Evolutionary conservation across 139 green algal species (phyloP).

Genomic region (Chlamydomonas schloesseri): DNA sequence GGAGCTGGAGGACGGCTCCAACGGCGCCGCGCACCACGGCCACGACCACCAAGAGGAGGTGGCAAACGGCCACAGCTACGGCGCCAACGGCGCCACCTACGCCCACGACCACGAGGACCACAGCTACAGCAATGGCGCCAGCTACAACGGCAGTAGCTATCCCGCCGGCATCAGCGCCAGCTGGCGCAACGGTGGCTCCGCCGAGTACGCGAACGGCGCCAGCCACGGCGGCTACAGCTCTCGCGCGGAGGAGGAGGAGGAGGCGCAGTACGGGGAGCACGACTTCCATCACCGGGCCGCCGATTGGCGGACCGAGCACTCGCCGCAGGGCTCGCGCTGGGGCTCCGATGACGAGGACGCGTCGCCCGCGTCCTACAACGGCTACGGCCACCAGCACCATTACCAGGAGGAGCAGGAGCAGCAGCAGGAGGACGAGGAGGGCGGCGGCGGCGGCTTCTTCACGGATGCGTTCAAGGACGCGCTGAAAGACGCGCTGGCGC

Average conservation of each 20-base stretch:
- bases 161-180: not conserved
- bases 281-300: too few relatives aligned
- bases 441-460: not conserved
- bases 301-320: too few relatives aligned
- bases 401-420: not conserved
- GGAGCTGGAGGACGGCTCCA: not conserved
- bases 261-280: not conserved
- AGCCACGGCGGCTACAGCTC: too few relatives aligned
- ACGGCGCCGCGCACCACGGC: too few relatives aligned
- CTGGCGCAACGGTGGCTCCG: not conserved
- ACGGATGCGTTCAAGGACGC: constrained; percentile 23
- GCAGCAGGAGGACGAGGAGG: not conserved
- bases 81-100: not conserved
- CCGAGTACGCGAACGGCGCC: too few relatives aligned
- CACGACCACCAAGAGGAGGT: too few relatives aligned
- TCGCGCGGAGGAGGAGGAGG: not conserved
- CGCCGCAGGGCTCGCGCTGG: too few relatives aligned
- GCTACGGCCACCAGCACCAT: not conserved
- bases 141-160: not conserved
- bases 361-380: too few relatives aligned
- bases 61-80: not conserved
- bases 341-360: too few relatives aligned
- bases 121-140: not conserved
- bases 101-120: not conserved
- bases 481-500: constrained; percentile 1